A percentile compares a stretch with the other conserved stretches of the same genome.
These are phyloP conservation scores for Panicum virgatum DNA, from an alignment of 202 grass and related monocot species.

Conservation along the genomic window DNA sequence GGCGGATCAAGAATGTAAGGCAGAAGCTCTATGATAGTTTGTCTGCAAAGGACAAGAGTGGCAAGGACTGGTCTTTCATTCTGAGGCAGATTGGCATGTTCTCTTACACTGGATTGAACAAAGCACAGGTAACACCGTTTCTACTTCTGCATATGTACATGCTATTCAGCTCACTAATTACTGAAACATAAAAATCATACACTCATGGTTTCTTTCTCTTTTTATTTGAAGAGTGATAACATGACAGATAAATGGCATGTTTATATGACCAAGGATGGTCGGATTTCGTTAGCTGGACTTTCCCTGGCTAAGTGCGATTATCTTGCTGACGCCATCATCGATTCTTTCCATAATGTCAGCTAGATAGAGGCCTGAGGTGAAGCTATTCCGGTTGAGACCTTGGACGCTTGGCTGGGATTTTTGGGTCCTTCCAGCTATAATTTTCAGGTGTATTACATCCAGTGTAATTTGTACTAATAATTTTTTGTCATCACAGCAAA, in stretches of 20 bases:
- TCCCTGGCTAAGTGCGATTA: constrained; percentile 78
- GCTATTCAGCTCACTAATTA: not conserved
- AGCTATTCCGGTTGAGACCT: not conserved
- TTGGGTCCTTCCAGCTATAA: constrained; percentile 46
- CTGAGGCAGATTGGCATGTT: constrained; percentile 97
- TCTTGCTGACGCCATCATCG: constrained; percentile 83
- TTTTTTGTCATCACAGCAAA: not conserved
- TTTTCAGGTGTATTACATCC: not conserved
- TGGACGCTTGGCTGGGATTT: constrained; percentile 33
- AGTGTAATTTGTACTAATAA: constrained; percentile 28
- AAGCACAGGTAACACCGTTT: constrained; percentile 57
- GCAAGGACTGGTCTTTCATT: constrained; percentile 97
- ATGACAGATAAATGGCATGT: constrained; percentile 95
- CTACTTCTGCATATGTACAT: not conserved
- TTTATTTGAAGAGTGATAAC: constrained; percentile 66
- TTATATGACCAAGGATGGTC: constrained; percentile 97
- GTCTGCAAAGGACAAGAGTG: constrained; percentile 71
- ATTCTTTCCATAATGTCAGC: constrained; percentile 84
- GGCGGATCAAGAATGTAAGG: constrained; percentile 93
- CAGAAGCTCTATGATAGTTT: constrained; percentile 78
- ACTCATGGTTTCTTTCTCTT: not conserved
- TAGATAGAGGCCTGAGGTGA: constrained; percentile 32
- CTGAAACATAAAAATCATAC: not conserved
- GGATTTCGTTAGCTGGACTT: constrained; percentile 87
- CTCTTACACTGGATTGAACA: constrained; percentile 92